Percentiles rank a stretch among this genome's conserved stretches.
Conservation (phyloP, 768 basidiomycete species). For the Lactarius sp. region DNA sequence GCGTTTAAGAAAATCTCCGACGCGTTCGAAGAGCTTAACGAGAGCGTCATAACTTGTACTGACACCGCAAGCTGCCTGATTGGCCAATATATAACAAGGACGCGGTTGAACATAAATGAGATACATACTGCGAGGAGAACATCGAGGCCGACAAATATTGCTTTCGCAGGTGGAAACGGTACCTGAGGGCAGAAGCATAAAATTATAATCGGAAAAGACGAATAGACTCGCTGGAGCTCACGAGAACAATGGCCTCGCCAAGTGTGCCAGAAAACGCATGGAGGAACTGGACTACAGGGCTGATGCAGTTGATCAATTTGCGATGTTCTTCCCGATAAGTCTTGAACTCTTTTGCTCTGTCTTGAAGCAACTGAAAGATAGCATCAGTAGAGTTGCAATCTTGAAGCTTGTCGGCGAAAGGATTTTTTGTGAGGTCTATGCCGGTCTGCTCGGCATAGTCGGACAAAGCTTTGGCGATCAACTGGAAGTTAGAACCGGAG, state of each 20-base stretch:
- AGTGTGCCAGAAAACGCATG: not conserved
- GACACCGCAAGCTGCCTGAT: not conserved
- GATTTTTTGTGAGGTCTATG: not conserved
- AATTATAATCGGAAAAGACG: not conserved
- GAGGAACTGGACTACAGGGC: not conserved
- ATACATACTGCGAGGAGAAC: not conserved
- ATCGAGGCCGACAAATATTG: not conserved
- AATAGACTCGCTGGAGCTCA: not conserved
- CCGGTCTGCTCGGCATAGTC: not conserved
- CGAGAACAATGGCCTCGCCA: not conserved
- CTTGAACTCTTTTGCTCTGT: not conserved
- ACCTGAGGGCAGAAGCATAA: not conserved
- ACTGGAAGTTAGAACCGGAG: not conserved
- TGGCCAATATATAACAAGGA: not conserved
- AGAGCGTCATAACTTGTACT: not conserved
- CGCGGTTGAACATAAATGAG: not conserved
- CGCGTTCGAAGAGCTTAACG: not conserved
- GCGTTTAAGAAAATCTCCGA: not conserved
- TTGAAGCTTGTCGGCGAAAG: not conserved
- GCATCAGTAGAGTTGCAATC: not conserved
- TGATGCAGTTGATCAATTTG: not conserved
- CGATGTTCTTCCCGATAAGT: not conserved
- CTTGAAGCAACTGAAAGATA: not conserved
- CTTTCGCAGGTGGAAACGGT: not conserved
- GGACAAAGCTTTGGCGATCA: not conserved